These are phyloP conservation scores for Lachancea lanzarotensis DNA, from an alignment of 805 yeast species.

Conservation along the genomic window DNA sequence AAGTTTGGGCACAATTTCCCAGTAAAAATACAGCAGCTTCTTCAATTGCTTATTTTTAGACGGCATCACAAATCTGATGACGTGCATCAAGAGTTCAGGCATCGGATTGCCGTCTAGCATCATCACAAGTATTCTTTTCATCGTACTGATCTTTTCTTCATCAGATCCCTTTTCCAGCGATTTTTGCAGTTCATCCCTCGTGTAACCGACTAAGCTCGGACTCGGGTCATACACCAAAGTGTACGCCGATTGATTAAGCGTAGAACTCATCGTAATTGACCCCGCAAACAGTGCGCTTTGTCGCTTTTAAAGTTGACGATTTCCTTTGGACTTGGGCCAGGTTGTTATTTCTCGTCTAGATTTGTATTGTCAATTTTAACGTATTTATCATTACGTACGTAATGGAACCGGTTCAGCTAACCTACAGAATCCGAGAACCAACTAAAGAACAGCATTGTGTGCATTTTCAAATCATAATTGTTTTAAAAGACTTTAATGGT, in stretches of 20 bases:
- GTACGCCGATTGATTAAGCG: conserved; percentile 44
- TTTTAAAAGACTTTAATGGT: too few species aligned
- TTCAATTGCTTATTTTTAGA: conserved; percentile 84
- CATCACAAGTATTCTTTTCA: conserved; percentile 78
- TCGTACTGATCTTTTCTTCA: conserved; percentile 78
- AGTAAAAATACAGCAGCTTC: conserved; percentile 86
- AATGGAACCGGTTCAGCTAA: too few species aligned
- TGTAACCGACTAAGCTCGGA: conserved; percentile 50
- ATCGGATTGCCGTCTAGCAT: conserved; percentile 90
- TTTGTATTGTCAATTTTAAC: conserved; percentile 1
- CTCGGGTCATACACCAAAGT: conserved; percentile 76
- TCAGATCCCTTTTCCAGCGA: conserved; percentile 85
- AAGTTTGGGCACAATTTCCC: conserved; percentile 96
- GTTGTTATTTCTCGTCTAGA: background rate
- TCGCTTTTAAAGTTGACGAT: background rate
- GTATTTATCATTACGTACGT: background rate
- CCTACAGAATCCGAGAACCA: too few species aligned
- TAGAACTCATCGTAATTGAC: conserved; percentile 1
- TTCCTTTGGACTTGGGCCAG: background rate
- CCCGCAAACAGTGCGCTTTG: background rate
- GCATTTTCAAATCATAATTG: too few species aligned
- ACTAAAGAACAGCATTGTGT: too few species aligned
- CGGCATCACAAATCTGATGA: conserved; percentile 96
- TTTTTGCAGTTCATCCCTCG: conserved; percentile 66
- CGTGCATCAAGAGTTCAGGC: conserved; percentile 92